These are phyloP conservation scores for Rhinocladiella similis DNA, from an alignment of 2,329 filamentous ascomycete genomes.

Conservation along the genomic window DNA sequence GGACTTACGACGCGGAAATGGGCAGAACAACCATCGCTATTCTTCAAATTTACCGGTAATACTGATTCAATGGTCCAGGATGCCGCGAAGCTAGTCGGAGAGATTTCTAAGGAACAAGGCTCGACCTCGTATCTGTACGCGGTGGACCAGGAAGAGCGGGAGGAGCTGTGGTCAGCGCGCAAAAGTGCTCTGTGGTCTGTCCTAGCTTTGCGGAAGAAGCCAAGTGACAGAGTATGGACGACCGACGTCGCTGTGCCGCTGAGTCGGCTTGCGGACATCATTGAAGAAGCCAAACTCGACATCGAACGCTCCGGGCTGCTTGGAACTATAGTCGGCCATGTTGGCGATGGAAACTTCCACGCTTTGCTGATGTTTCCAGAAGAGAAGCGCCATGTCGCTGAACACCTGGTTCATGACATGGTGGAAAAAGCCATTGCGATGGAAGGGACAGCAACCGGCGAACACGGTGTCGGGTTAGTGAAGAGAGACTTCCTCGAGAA, in stretches of 20 bases:
- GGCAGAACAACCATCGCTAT: conserved; percentile 70
- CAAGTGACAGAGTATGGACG: conserved; percentile 68
- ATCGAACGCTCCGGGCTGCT: conserved; percentile 63
- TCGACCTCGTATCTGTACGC: conserved; percentile 49
- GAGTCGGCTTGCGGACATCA: conserved; percentile 68
- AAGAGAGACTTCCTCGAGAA: neutral
- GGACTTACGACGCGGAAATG: conserved; percentile 53
- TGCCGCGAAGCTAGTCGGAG: conserved; percentile 61
- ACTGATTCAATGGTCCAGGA: conserved; percentile 59
- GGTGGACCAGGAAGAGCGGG: conserved; percentile 14
- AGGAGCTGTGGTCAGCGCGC: conserved; percentile 72
- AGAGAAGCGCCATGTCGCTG: conserved; percentile 55
- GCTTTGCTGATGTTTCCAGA: conserved; percentile 64
- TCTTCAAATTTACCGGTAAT: conserved; percentile 74
- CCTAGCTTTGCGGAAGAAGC: conserved; percentile 62
- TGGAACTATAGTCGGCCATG: conserved; percentile 69
- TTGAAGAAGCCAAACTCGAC: conserved; percentile 68
- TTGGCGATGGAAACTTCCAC: conserved; percentile 75
- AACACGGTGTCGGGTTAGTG: conserved; percentile 40
- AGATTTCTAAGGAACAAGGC: conserved; percentile 63
- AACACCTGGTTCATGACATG: conserved; percentile 66
- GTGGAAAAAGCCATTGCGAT: conserved; percentile 68
- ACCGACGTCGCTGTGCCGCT: conserved; percentile 81
- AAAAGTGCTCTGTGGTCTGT: conserved; percentile 75
- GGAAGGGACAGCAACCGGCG: conserved; percentile 71